Conservation (phyloP, 306 rosid species). For the Dicorynia guianensis region DNA sequence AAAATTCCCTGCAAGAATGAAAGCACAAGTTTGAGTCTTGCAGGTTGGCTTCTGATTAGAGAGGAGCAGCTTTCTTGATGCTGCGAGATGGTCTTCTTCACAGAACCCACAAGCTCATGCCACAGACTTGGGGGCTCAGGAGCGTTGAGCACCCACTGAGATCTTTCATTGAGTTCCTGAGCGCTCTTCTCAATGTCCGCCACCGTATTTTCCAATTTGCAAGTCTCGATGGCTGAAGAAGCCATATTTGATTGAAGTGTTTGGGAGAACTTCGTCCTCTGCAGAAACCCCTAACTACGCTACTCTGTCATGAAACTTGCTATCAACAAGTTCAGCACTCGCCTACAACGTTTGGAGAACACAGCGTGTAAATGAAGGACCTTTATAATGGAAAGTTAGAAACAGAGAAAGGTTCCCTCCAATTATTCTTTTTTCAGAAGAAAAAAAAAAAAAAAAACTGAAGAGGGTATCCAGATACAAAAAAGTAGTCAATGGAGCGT, state of each 20-base stretch:
- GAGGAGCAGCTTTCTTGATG: neutral
- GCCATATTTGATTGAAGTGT: slow-evolving; percentile 39
- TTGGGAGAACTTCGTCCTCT: slow-evolving; percentile 29
- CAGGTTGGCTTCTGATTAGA: neutral
- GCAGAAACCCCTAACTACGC: neutral
- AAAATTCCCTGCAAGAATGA: slow-evolving; percentile 29
- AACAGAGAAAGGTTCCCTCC: too few relatives aligned
- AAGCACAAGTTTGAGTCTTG: neutral
- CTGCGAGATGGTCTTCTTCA: slow-evolving; percentile 22
- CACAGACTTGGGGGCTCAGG: slow-evolving; percentile 38
- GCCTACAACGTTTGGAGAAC: neutral
- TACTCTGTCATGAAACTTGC: neutral
- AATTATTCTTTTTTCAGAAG: too few relatives aligned
- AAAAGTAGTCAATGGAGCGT: too few relatives aligned
- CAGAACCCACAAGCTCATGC: slow-evolving; percentile 15
- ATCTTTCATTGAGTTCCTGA: neutral
- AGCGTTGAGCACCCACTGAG: slow-evolving; percentile 40
- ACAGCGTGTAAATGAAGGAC: neutral
- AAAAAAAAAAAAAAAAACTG: too few relatives aligned
- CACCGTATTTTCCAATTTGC: slow-evolving; percentile 8
- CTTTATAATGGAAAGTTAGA: neutral
- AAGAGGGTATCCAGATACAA: too few relatives aligned
- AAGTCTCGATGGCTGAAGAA: neutral
- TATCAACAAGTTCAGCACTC: neutral
- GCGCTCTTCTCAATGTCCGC: neutral